Evolutionary conservation across 2,329 filamentous ascomycete species (phyloP).

Genomic region (Pseudogymnoascus sp.): DNA sequence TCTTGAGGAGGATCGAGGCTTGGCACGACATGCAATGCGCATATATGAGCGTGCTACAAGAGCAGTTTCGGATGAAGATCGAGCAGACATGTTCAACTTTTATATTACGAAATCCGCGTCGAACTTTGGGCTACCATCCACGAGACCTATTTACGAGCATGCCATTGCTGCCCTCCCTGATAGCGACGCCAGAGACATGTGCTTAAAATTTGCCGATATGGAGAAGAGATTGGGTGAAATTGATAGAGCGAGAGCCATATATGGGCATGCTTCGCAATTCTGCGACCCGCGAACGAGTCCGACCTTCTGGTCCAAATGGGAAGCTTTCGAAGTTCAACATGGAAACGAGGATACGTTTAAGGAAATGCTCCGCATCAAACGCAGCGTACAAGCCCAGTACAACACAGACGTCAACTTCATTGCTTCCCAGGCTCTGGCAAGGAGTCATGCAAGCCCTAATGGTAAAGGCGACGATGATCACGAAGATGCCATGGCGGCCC

Average conservation of each 20-base stretch:
- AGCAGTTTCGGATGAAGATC: conserved; percentile 88
- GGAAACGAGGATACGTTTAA: conserved; percentile 99
- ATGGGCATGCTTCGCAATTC: conserved; percentile 93
- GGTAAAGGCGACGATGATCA: conserved; percentile 33
- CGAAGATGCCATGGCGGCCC: conserved; percentile 75
- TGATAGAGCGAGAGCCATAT: conserved; percentile 89
- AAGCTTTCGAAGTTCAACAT: conserved; percentile 92
- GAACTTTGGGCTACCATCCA: conserved; percentile 94
- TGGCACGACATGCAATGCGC: conserved; percentile 94
- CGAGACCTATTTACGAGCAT: conserved; percentile 89
- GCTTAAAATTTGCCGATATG: conserved; percentile 97
- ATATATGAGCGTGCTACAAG: conserved; percentile 97
- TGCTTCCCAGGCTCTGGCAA: conserved; percentile 84
- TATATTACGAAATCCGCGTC: conserved; percentile 98
- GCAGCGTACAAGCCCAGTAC: conserved; percentile 94
- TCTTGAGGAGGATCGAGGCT: conserved; percentile 86
- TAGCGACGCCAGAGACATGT: conserved; percentile 91
- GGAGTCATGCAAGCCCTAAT: conserved; percentile 55
- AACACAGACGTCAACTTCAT: conserved; percentile 99
- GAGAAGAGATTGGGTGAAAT: conserved; percentile 86
- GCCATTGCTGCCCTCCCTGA: conserved; percentile 92
- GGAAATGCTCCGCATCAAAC: conserved; percentile 96
- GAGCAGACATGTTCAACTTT: conserved; percentile 97
- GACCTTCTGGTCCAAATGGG: conserved; percentile 94
- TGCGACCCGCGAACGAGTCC: conserved; percentile 88